Percentiles rank a stretch among this genome's conserved stretches.
phyloP scores from a whole-genome alignment of 2,329 filamentous ascomycete species.

The Raffaelea ambrosiae region DNA sequence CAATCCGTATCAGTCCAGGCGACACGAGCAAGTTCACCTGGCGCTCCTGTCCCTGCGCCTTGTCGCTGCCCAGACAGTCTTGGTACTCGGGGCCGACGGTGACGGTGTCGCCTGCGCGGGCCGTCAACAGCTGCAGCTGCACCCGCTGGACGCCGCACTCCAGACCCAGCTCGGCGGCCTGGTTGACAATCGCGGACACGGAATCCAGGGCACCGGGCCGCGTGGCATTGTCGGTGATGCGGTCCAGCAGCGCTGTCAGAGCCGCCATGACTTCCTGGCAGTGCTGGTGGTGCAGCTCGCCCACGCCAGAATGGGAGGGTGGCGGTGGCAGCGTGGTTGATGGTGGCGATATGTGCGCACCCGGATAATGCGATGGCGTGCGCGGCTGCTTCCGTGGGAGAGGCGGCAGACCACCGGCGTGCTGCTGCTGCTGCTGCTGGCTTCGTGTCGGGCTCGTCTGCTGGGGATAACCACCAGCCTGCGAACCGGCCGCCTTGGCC shows the following conservation, averaged over 20 bases:
- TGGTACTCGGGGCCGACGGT: conserved; percentile 8
- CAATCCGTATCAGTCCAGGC: conserved; percentile 9
- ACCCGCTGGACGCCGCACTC: conserved; percentile 13
- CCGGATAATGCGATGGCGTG: too few relatives aligned
- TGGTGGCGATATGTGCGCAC: background rate
- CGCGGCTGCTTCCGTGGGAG: too few relatives aligned
- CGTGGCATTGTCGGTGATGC: conserved; percentile 6
- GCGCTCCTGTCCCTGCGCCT: background rate
- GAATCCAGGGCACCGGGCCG: conserved; percentile 1
- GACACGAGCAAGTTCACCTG: conserved; percentile 9
- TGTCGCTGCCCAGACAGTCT: conserved; percentile 5
- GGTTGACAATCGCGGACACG: conserved; percentile 4
- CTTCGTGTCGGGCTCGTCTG: background rate
- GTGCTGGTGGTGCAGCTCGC: conserved; percentile 1
- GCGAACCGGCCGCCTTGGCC: too few relatives aligned
- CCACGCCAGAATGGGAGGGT: background rate
- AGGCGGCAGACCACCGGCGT: too few relatives aligned
- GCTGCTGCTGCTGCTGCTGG: too few relatives aligned
- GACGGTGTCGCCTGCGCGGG: conserved; percentile 1
- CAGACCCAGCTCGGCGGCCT: conserved; percentile 9
- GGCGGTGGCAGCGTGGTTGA: background rate
- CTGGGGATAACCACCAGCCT: too few relatives aligned
- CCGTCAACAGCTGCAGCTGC: conserved; percentile 4
- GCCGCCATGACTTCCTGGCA: background rate
- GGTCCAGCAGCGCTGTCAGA: conserved; percentile 5